A percentile compares a stretch with the other conserved stretches of the same genome.
Conservation (phyloP, 2,329 filamentous ascomycete species). For the Trichoderma sp. region DNA sequence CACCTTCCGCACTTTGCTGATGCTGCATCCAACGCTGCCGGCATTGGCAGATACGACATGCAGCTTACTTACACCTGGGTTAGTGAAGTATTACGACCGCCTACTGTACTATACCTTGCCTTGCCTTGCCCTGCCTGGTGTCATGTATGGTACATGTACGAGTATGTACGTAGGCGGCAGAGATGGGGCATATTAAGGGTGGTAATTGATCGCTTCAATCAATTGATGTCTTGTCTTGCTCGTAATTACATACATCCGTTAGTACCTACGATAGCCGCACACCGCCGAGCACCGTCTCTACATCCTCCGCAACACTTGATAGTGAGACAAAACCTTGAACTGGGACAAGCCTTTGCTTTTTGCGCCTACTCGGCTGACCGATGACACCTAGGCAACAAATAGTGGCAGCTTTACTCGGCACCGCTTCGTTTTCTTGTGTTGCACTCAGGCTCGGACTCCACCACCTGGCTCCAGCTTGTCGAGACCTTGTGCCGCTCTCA, state of each 20-base stretch:
- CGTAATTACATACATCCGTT: background rate
- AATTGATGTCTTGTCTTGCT: background rate
- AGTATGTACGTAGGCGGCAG: background rate
- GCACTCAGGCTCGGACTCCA: constrained; percentile 20
- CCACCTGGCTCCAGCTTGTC: background rate
- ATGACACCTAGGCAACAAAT: background rate
- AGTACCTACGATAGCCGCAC: background rate
- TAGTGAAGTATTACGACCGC: background rate
- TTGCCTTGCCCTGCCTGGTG: background rate
- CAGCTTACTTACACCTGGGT: constrained; percentile 15
- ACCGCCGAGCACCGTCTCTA: background rate
- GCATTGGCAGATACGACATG: constrained; percentile 16
- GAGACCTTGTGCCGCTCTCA: background rate
- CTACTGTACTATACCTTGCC: background rate
- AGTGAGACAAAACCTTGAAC: background rate
- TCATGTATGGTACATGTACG: background rate
- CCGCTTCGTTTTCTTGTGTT: constrained; percentile 6
- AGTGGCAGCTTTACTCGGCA: background rate
- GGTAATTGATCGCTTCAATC: background rate
- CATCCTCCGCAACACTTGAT: background rate
- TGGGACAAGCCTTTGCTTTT: background rate
- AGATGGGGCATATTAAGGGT: background rate
- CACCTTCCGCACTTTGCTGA: background rate
- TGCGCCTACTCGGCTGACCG: background rate
- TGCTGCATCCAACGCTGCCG: background rate